These are phyloP conservation scores for Trichoderma oligosporum DNA, from an alignment of 2,329 filamentous ascomycete genomes.

Conservation along the genomic window DNA sequence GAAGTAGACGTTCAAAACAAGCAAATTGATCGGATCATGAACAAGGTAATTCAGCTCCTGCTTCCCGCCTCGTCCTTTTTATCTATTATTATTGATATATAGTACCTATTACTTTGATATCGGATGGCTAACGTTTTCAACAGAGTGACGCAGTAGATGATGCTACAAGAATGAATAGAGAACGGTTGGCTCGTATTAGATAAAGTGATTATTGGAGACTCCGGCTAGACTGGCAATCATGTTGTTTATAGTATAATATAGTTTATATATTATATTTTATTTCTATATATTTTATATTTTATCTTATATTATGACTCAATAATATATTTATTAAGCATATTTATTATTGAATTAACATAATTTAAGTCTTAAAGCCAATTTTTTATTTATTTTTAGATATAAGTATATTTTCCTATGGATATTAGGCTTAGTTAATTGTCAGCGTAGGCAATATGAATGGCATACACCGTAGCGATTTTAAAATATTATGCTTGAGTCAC, in stretches of 20 bases:
- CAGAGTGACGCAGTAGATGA: slow-evolving; percentile 82
- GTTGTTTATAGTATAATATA: neutral
- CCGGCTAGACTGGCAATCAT: neutral
- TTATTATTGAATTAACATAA: no score
- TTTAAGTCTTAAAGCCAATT: no score
- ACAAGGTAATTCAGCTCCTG: slow-evolving; percentile 57
- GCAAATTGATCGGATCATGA: slow-evolving; percentile 68
- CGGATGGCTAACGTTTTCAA: slow-evolving; percentile 28
- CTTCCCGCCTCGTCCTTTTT: neutral
- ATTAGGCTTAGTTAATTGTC: no score
- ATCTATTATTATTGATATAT: no score
- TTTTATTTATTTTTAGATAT: no score
- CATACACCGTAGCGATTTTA: no score
- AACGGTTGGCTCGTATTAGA: slow-evolving; percentile 62
- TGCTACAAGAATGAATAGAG: slow-evolving; percentile 73
- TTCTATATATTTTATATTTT: neutral
- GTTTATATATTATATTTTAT: slow-evolving; percentile 1
- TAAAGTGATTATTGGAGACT: slow-evolving; percentile 24
- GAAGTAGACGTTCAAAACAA: slow-evolving; percentile 76
- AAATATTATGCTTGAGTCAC: no score
- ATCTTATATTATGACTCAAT: no score
- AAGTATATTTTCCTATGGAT: no score
- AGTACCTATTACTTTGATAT: neutral
- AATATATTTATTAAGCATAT: no score
- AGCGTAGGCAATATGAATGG: no score